phyloP scores from a whole-genome alignment of 1,139 yeast species.

The Yamadazyma aaseri region DNA sequence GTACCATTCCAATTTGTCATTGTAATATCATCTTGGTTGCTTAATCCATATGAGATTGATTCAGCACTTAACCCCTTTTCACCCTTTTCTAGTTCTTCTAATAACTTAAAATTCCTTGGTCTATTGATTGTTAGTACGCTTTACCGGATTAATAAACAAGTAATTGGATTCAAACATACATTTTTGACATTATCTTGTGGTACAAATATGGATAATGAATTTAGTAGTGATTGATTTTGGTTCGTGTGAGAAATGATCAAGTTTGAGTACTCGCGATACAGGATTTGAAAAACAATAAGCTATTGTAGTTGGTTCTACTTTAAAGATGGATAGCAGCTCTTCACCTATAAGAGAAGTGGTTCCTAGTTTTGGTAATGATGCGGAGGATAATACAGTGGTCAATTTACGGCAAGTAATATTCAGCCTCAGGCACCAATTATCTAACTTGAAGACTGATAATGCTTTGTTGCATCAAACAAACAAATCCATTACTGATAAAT shows the following conservation, averaged over 20 bases:
- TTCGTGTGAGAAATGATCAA: too few species aligned
- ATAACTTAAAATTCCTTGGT: conserved; percentile 88
- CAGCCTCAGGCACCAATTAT: conserved; percentile 25
- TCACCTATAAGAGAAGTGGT: conserved; percentile 2
- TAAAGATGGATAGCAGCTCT: conserved; percentile 2
- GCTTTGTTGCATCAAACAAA: conserved; percentile 34
- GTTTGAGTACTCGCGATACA: too few species aligned
- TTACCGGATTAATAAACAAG: background rate
- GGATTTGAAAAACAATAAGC: conserved; percentile 1
- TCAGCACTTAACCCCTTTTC: conserved; percentile 98
- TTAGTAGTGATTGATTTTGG: too few species aligned
- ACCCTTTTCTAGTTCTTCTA: conserved; percentile 96
- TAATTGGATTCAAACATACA: conserved; percentile 11
- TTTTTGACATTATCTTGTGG: conserved; percentile 11
- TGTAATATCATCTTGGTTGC: conserved; percentile 84
- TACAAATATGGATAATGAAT: too few species aligned
- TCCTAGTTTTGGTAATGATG: conserved; percentile 7
- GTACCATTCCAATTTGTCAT: conserved; percentile 97
- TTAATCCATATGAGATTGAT: conserved; percentile 89
- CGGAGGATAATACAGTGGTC: conserved; percentile 13
- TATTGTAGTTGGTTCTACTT: background rate
- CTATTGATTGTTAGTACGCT: conserved; percentile 36
- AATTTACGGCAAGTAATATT: conserved; percentile 19
- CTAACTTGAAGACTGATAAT: conserved; percentile 29
- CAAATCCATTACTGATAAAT: conserved; percentile 24